Evolutionary conservation across 1,139 yeast genomes (phyloP), one percentile per base, ranked within the genome.

Genomic region (Geotrichum macrosporum): DNA sequence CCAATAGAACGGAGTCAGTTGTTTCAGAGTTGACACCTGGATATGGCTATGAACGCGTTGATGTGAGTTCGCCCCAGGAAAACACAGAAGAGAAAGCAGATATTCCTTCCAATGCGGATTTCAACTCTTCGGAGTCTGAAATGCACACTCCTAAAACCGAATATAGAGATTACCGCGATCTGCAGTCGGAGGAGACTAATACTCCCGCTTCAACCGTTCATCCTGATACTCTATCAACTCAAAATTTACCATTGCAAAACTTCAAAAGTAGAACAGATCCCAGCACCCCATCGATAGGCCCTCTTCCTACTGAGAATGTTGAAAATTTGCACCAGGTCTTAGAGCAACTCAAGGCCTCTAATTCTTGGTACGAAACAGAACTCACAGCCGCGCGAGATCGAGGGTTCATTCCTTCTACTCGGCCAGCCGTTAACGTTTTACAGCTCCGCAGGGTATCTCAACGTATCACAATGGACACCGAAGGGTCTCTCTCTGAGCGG

Each of bases 321-420:
- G 31, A 33, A 9, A 26, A 33, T 9, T 13, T 31, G 5, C n/a
- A 41, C 13, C 49, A 41, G 21, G 44, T 34, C 20, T 20, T 46
- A 13, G 66, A 62, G 43, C 57, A 56, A 32, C 55, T 62, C 27
- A 62, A 61, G 47, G 66, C 65, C 2, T 60, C 65, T 19, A 62
- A 62, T 44, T 57, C 65, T 1, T 62, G 66, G 66, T 62, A 62
- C 44, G 66, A 62, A 49, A 44, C 59, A 3, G 66, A 62, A 42
- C 57, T 63, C 24, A 55, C 62, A 2, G 55, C 60, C 21, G 66
- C 66, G 3, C 52, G 52, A 21, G 60, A 60, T 16, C 40, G 36
- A 16, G 66, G 66, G 1, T 62, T 53, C 41, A 55, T 62, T 18
- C 62, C 65, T 6, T 47, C 48, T 31, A 51, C 59, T 2, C 49